A percentile compares a stretch with the other conserved stretches of the same genome.
These are phyloP conservation scores for Zoysia japonica DNA, from an alignment of 176 grass and related monocot species.

Conservation along the genomic window DNA sequence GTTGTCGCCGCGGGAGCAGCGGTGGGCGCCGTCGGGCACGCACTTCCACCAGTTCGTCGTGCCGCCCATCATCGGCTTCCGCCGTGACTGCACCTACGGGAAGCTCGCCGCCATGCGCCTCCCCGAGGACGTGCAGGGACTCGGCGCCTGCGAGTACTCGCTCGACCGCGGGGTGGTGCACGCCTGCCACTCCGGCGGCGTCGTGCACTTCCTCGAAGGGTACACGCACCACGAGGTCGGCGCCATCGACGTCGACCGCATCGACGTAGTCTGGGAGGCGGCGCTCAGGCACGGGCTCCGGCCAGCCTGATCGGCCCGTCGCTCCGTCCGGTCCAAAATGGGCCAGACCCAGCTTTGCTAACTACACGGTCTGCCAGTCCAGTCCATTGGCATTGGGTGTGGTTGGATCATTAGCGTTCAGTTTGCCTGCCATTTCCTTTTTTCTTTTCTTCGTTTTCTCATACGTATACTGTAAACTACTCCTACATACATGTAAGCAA, in stretches of 20 bases:
- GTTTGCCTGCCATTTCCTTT: too few species aligned
- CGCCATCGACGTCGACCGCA: conserved; percentile 36
- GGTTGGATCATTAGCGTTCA: too few species aligned
- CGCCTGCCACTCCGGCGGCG: conserved; percentile 81
- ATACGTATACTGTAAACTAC: too few species aligned
- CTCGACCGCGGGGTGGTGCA: conserved; percentile 71
- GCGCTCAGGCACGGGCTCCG: conserved; percentile 74
- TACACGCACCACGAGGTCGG: conserved; percentile 63
- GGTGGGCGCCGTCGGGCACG: conserved; percentile 76
- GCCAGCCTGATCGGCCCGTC: conserved; percentile 40
- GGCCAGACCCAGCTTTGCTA: too few species aligned
- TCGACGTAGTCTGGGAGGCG: conserved; percentile 75
- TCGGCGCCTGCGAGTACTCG: conserved; percentile 80
- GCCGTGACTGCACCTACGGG: conserved; percentile 92
- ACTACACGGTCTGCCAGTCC: too few species aligned
- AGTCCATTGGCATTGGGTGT: too few species aligned
- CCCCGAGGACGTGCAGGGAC: conserved; percentile 60
- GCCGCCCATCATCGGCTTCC: conserved; percentile 67
- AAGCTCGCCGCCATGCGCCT: conserved; percentile 83
- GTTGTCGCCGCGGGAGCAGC: conserved; percentile 69
- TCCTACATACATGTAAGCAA: too few species aligned
- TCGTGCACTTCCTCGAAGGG: conserved; percentile 66
- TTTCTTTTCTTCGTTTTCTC: too few species aligned
- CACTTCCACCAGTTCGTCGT: conserved; percentile 98
- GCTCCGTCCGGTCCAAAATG: background rate